Conservation (phyloP, 2,329 filamentous ascomycete genomes). For the Tolypocladium tropicale region DNA sequence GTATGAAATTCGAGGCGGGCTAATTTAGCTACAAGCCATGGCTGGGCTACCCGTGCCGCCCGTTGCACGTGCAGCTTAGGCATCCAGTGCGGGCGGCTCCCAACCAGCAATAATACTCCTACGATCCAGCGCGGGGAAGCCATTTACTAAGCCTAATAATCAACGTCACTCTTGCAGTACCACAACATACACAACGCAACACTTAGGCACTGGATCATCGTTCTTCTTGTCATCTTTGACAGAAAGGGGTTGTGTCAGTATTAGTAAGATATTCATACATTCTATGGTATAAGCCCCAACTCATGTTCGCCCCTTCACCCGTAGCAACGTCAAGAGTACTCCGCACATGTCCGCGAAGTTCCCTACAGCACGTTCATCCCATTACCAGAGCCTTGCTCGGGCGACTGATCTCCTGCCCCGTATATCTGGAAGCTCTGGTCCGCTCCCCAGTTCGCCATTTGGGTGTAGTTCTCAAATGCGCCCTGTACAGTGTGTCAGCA, state of each 20-base stretch:
- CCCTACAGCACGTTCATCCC: conserved; percentile 10
- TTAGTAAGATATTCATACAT: not conserved
- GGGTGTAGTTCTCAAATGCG: conserved; percentile 47
- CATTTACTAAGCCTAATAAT: no score
- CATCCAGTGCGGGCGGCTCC: no score
- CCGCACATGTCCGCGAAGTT: not conserved
- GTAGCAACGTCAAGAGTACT: not conserved
- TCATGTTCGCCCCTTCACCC: not conserved
- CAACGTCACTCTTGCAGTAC: no score
- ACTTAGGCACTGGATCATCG: not conserved
- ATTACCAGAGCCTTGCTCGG: conserved; percentile 11
- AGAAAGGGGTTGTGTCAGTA: not conserved
- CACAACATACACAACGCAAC: not conserved
- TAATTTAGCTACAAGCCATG: no score
- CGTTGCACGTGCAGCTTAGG: no score
- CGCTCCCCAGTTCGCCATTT: conserved; percentile 39
- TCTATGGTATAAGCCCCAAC: not conserved
- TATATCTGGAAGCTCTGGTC: conserved; percentile 45
- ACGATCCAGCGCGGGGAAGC: not conserved
- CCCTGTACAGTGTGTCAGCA: conserved; percentile 28
- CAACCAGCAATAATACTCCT: no score
- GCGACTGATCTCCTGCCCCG: conserved; percentile 16
- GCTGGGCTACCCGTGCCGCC: no score
- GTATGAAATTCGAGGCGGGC: not conserved
- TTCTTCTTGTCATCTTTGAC: not conserved